Evolutionary conservation across 2,329 filamentous ascomycete species (phyloP).

Genomic region (Zalaria obscura): DNA sequence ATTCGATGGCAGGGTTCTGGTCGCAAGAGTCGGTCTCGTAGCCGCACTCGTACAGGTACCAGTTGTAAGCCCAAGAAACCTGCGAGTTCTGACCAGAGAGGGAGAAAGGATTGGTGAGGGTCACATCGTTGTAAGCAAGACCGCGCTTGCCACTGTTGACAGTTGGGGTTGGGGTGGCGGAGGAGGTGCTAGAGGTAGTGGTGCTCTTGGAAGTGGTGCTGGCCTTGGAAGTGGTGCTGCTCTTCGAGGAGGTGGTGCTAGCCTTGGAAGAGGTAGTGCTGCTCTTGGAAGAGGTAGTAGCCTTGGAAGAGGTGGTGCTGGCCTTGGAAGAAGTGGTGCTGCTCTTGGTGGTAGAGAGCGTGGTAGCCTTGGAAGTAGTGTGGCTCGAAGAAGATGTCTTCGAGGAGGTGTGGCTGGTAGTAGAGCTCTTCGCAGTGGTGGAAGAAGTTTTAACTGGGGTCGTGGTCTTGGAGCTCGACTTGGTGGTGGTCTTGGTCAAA

Average conservation of each 20-base stretch:
- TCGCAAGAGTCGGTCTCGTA: slow-evolving; percentile 5
- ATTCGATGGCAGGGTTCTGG: slow-evolving; percentile 12
- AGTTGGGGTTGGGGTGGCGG: slow-evolving; percentile 2
- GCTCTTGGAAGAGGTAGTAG: slow-evolving; percentile 2
- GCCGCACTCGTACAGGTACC: slow-evolving; percentile 7
- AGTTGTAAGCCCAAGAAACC: slow-evolving; percentile 16
- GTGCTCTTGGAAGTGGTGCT: neutral
- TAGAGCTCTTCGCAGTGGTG: neutral
- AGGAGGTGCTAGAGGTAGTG: neutral
- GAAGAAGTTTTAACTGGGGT: neutral
- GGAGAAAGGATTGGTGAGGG: slow-evolving; percentile 36
- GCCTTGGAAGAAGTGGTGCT: neutral
- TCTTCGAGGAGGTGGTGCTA: neutral
- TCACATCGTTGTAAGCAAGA: slow-evolving; percentile 47
- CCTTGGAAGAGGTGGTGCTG: neutral
- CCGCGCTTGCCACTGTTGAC: slow-evolving; percentile 41
- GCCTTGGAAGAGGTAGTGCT: neutral
- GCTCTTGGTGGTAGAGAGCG: neutral
- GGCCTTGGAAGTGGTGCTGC: neutral
- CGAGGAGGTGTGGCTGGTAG: neutral
- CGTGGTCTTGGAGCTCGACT: neutral
- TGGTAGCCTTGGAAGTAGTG: slow-evolving; percentile 1
- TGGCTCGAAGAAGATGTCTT: neutral
- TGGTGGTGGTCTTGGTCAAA: neutral
- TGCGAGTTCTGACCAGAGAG: slow-evolving; percentile 10